These are phyloP conservation scores for Penicillium sp. DNA, from an alignment of 2,329 filamentous ascomycete genomes.

Conservation along the genomic window DNA sequence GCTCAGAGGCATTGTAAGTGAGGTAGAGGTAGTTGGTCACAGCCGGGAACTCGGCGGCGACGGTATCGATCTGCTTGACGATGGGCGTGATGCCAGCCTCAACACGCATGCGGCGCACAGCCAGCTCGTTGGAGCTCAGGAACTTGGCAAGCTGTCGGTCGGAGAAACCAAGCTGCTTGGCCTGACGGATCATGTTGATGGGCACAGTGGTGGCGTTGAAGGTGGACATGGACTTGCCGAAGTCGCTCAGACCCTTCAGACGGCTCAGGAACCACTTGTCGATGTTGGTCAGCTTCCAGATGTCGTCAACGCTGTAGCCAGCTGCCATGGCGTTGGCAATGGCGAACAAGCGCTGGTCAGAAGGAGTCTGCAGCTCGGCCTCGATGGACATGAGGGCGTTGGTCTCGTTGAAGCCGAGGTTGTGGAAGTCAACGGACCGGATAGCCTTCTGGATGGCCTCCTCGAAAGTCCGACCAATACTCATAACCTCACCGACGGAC, in stretches of 20 bases:
- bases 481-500: conserved; percentile 99
- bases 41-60: conserved; percentile 93
- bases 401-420: conserved; percentile 91
- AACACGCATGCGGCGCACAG: conserved; percentile 79
- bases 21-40: conserved; percentile 95
- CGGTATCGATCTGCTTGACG: conserved; percentile 98
- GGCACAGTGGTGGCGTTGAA: conserved; percentile 68
- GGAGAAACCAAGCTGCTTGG: conserved; percentile 92
- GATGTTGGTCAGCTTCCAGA: conserved; percentile 98
- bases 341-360: conserved; percentile 94
- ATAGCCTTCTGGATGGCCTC: conserved; percentile 99
- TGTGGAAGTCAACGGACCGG: conserved; percentile 90
- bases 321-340: conserved; percentile 97
- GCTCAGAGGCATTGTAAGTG: conserved; percentile 89
- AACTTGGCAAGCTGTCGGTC: conserved; percentile 93
- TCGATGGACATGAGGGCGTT: conserved; percentile 93
- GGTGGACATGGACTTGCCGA: conserved; percentile 74
- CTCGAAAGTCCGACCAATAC: conserved; percentile 93
- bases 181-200: conserved; percentile 69
- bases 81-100: conserved; percentile 84
- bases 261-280: conserved; percentile 98
- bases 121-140: conserved; percentile 91
- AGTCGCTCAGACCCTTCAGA: conserved; percentile 87
- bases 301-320: conserved; percentile 92
- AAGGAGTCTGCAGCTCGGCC: conserved; percentile 93